Conservation (phyloP, 306 rosid species). For the Bauhinia variegata region DNA sequence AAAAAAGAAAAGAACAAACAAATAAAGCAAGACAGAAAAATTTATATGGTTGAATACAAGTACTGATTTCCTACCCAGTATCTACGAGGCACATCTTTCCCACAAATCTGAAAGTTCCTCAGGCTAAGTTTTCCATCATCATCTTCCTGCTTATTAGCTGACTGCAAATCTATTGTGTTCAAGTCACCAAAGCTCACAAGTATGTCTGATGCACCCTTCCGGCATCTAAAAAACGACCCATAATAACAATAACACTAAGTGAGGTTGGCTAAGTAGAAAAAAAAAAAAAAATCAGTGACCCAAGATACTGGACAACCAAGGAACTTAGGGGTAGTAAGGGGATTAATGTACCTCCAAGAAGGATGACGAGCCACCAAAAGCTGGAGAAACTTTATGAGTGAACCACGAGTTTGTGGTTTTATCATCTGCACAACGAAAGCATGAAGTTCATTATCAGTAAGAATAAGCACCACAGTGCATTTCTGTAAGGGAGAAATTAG, state of each 20-base stretch:
- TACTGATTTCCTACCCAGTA: slow-evolving; percentile 72
- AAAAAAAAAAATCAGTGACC: slow-evolving; percentile 11
- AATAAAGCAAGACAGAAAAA: slow-evolving; percentile 13
- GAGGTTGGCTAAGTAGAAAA: too few species aligned
- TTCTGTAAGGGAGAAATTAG: slow-evolving; percentile 12
- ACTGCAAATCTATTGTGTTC: slow-evolving; percentile 56
- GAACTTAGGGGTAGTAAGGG: slow-evolving; percentile 30
- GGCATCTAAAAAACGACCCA: slow-evolving; percentile 70
- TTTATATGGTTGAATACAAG: slow-evolving; percentile 34
- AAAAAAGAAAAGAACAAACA: too few species aligned
- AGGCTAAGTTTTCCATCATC: slow-evolving; percentile 43
- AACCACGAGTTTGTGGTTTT: slow-evolving; percentile 77
- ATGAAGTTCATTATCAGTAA: slow-evolving; percentile 34
- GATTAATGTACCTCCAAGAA: slow-evolving; percentile 67
- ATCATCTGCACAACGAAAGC: slow-evolving; percentile 63
- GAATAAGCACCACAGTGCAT: slow-evolving; percentile 23
- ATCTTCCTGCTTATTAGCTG: slow-evolving; percentile 48
- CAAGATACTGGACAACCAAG: slow-evolving; percentile 20
- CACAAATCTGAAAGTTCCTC: slow-evolving; percentile 70
- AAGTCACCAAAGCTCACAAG: slow-evolving; percentile 85
- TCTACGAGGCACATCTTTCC: slow-evolving; percentile 94
- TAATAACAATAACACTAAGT: too few species aligned
- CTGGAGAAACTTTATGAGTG: slow-evolving; percentile 85
- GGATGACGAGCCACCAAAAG: slow-evolving; percentile 89
- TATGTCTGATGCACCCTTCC: slow-evolving; percentile 86